Evolutionary conservation across 2,329 filamentous ascomycete genomes (phyloP), one percentile per base, ranked within the genome.

Genomic region (Rosellinia necatrix): DNA sequence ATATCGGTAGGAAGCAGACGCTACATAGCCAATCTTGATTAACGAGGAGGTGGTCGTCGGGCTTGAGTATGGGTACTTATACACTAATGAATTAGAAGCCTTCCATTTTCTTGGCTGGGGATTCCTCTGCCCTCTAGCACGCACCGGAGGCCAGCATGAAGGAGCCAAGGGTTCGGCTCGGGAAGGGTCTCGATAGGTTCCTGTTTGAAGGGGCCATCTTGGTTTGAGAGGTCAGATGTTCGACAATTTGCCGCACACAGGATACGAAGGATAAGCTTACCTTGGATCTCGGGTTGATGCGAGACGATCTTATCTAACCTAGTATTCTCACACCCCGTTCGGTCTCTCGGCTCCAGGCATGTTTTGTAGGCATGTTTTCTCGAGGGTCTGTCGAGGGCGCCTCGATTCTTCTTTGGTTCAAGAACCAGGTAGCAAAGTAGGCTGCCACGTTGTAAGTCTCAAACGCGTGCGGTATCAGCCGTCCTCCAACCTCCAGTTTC

Each of bases 121-220:
- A 10, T 15, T 21, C 9, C 17, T 21, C 15, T 29, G n/a, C 22
- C 19, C 35, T n/a, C n/a, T n/a, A n/a, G n/a, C n/a, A n/a, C n/a
- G n/a, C n/a, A n/a, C n/a, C n/a, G n/a, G 17, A 22, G 30, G 24
- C 41, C 49, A 37, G 27, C 19, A 44, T 30, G 43, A 35, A 44
- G 19, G 6, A 34, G 47, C 37, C 22, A 30, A 32, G 47, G 27
- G 44, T 21, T 27, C 43, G 48, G 49, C 27, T 25, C 49, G 46
- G 49, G 46, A 54, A 50, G 21, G 40, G 9, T 40, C 34, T 41
- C 30, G 34, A 43, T 55, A 46, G 38, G 49, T 34, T 35, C 15
- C n/a, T 27, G 56, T 51, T 59, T 59, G 51, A 56, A 56, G 56
- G 56, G 56, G 56, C 9, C 25, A 29, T 47, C 22, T 38, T 25